phyloP scores from a whole-genome alignment of 257 asterid species.

The Fraxinus cuspidata region DNA sequence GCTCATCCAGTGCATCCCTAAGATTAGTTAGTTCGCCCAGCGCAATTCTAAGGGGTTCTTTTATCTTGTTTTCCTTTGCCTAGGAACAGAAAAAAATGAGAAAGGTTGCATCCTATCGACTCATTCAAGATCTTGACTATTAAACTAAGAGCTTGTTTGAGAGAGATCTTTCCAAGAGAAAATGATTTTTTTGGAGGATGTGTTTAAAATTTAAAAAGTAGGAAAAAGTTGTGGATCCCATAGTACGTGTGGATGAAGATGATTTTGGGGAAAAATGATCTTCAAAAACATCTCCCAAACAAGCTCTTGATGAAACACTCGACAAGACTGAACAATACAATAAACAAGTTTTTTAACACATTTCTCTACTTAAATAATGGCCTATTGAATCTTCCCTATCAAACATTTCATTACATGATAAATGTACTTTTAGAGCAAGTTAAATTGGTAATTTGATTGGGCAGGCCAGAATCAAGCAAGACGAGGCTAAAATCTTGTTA shows the following conservation, averaged over 20 bases:
- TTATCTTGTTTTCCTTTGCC: slow-evolving; percentile 58
- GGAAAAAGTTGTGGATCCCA: too few relatives aligned
- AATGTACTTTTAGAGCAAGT: not conserved
- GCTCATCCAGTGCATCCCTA: slow-evolving; percentile 33
- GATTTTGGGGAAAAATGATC: too few relatives aligned
- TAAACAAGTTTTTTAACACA: not conserved
- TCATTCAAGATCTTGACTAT: slow-evolving; percentile 16
- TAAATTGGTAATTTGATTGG: not conserved
- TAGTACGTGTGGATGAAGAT: too few relatives aligned
- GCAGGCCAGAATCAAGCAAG: not conserved
- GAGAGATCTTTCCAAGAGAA: too few relatives aligned
- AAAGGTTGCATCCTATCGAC: slow-evolving; percentile 3
- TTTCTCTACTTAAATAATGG: too few relatives aligned
- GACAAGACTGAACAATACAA: not conserved
- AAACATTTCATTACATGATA: not conserved
- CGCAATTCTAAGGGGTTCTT: slow-evolving; percentile 57
- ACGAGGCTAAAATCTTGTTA: not conserved
- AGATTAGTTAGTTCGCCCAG: slow-evolving; percentile 63
- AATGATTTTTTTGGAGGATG: too few relatives aligned
- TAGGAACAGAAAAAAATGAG: slow-evolving; percentile 22
- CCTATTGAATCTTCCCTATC: not conserved
- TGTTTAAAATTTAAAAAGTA: too few relatives aligned
- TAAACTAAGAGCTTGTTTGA: not conserved
- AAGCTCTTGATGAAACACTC: too few relatives aligned
- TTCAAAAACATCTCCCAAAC: too few relatives aligned